Evolutionary conservation across 352 stramenopile species (phyloP), one percentile per base, ranked within the genome.

Genomic region (Phytophthora rubi): DNA sequence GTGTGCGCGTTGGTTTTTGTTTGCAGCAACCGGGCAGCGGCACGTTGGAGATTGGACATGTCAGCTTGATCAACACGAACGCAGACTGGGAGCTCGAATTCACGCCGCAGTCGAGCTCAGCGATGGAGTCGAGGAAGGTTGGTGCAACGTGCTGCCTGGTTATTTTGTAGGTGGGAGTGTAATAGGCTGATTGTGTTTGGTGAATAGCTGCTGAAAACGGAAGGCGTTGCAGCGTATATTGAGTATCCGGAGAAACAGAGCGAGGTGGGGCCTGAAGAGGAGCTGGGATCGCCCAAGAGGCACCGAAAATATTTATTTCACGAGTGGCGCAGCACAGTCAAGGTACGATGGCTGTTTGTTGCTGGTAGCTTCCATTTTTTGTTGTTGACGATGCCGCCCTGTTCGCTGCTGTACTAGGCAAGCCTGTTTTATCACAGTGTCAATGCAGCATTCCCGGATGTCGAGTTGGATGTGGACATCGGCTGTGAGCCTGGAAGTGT

Each of bases 121-220:
- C 74, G 23, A 92, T 93, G 81, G 82, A 93, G 53, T 94, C 89
- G 6, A 83, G 83, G 47, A 96, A 96, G 81, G 88, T 95, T 42
- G 4, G 59, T 53, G 9, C 3, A 42, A 15, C 32, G 9, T 23
- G 7, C n/a, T 12, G 23, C 26, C 6, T 30, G 12, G 18, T 54
- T 51, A n/a, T 8, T 37, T 35, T 45, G 37, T 0, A 6, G 16
- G 37, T 18, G 4, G 37, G 13, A 26, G 8, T 23, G 42, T 8
- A 7, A 12, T 49, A 3, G 18, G 15, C 8, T 53, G 9, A 7
- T 57, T 59, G 53, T 51, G 26, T 33, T 66, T 47, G 32, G 44
- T 60, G 23, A 16, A 10, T 70, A 95, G 86, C 53, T 94, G 28
- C 51, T 96, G 65, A 83, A 69, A 67, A 85, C 80, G 0, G 76